Evolutionary conservation across 1,284 basidiomycete species (phyloP).

Genomic region (Omphalotus olearius): DNA sequence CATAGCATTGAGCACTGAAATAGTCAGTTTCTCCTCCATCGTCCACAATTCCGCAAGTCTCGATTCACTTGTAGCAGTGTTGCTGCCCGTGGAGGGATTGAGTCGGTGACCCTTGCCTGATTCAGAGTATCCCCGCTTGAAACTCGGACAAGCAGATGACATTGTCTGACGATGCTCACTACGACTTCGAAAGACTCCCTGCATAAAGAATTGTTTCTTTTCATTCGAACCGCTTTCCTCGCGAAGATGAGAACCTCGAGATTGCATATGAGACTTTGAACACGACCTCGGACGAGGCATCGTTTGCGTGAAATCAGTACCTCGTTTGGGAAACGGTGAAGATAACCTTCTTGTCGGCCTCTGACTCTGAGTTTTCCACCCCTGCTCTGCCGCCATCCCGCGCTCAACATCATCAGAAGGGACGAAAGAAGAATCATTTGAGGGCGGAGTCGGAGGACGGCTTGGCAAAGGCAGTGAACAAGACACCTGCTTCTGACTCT

Average conservation of each 20-base stretch:
- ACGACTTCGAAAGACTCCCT: too few relatives aligned
- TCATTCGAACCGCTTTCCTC: not conserved
- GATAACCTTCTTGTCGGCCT: not conserved
- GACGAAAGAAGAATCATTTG: not conserved
- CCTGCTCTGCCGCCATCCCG: not conserved
- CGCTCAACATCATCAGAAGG: not conserved
- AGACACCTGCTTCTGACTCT: constrained; percentile 2
- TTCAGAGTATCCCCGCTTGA: too few relatives aligned
- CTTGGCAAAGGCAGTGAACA: not conserved
- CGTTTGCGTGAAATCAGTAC: not conserved
- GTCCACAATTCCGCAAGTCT: constrained; percentile 5
- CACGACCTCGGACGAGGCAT: too few relatives aligned
- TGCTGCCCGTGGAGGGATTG: too few relatives aligned
- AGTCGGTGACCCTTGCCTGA: too few relatives aligned
- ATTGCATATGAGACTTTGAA: not conserved
- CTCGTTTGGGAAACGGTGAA: not conserved
- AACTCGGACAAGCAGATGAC: too few relatives aligned
- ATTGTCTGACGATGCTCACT: too few relatives aligned
- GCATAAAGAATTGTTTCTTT: not conserved
- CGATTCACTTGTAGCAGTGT: too few relatives aligned
- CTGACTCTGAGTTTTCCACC: too few relatives aligned
- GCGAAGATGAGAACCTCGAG: not conserved
- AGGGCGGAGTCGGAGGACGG: not conserved
- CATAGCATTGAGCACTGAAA: constrained; percentile 33
- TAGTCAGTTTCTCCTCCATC: constrained; percentile 30